Percentiles rank a stretch among this genome's conserved stretches.
Evolutionary conservation across 1,284 basidiomycete species (phyloP).

Genomic region (Lentinus polychrous): DNA sequence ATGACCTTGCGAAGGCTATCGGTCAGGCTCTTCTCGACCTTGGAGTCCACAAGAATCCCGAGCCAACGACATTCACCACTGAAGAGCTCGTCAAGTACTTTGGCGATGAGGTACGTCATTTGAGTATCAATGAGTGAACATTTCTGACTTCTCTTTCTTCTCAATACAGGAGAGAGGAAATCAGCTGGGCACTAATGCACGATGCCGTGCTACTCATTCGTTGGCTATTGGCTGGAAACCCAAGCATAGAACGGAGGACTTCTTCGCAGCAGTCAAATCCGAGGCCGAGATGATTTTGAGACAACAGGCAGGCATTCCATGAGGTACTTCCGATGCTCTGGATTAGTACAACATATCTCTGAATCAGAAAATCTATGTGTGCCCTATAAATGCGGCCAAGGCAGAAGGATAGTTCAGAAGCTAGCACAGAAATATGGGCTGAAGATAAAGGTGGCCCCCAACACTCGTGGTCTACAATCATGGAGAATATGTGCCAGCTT

Average conservation of each 20-base stretch:
- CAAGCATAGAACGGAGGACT: constrained; percentile 24
- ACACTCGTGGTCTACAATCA: too few species aligned
- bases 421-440: too few species aligned
- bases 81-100: constrained; percentile 27
- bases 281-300: constrained; percentile 21
- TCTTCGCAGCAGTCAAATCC: constrained; percentile 26
- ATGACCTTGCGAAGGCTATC: constrained; percentile 32
- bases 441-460: too few species aligned
- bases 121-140: too few species aligned
- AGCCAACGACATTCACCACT: constrained; percentile 26
- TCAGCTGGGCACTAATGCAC: constrained; percentile 34
- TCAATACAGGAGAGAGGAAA: too few species aligned
- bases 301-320: not conserved
- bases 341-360: too few species aligned
- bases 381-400: too few species aligned
- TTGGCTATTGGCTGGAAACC: constrained; percentile 36
- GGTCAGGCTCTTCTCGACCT: constrained; percentile 26
- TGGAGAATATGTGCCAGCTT: too few species aligned
- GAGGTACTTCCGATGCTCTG: too few species aligned
- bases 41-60: constrained; percentile 20
- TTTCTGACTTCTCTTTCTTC: too few species aligned
- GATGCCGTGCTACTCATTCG: constrained; percentile 32
- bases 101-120: constrained; percentile 14
- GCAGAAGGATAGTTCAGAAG: too few species aligned
- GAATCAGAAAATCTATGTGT: too few species aligned